Conservation (phyloP, 306 rosid genomes). For the Sechiopsis laciniata region DNA sequence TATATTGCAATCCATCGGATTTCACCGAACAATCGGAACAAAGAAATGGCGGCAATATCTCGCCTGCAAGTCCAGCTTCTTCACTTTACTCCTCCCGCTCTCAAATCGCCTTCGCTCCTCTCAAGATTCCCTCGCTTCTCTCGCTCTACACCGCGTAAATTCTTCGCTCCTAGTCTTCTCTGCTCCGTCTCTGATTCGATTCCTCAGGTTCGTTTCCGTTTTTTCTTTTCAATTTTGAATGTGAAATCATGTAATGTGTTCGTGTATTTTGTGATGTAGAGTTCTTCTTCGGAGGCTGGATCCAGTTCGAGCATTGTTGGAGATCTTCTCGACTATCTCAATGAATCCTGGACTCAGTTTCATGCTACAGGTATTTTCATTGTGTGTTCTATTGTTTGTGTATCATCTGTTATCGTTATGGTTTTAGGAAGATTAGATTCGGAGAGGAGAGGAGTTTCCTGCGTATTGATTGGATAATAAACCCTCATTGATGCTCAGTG, state of each 20-base stretch:
- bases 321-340: conserved; percentile 70
- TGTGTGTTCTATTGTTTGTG: neutral
- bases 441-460: neutral
- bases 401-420: neutral
- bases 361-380: conserved; percentile 68
- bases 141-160: conserved; percentile 21
- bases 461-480: neutral
- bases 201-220: conserved; percentile 32
- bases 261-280: conserved; percentile 24
- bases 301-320: conserved; percentile 53
- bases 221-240: neutral
- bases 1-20: neutral
- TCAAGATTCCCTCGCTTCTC: conserved; percentile 23
- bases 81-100: conserved; percentile 28
- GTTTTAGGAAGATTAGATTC: neutral
- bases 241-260: neutral
- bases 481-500: neutral
- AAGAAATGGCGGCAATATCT: conserved; percentile 42
- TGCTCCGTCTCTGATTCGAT: conserved; percentile 39
- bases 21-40: neutral
- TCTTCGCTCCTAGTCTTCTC: conserved; percentile 35
- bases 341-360: conserved; percentile 95
- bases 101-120: conserved; percentile 30
- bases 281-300: conserved; percentile 33
- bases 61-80: conserved; percentile 39